Evolutionary conservation across 2,329 filamentous ascomycete genomes (phyloP).

Genomic region (Plectosphaerella sp.): DNA sequence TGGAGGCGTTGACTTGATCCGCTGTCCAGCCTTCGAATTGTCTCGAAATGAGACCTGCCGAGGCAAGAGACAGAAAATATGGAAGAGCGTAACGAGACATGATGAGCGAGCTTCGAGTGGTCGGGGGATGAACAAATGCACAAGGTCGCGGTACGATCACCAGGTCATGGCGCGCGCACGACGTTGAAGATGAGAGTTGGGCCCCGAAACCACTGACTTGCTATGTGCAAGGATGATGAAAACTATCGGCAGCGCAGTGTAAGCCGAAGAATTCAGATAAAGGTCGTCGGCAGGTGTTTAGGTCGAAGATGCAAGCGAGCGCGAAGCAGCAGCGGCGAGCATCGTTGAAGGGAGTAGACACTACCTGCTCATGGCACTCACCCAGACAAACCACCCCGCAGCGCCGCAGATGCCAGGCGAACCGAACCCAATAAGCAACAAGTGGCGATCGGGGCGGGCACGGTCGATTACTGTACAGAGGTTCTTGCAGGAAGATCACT

Average conservation of each 20-base stretch:
- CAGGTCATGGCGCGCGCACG: not conserved
- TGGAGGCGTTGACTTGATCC: conserved; percentile 50
- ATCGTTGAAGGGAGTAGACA: too few species aligned
- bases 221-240: too few species aligned
- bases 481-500: not conserved
- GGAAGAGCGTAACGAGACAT: not conserved
- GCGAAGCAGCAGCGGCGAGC: too few species aligned
- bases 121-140: not conserved
- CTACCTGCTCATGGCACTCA: too few species aligned
- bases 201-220: too few species aligned
- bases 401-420: not conserved
- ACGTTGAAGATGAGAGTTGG: too few species aligned
- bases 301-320: too few species aligned
- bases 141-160: not conserved
- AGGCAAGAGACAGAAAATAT: conserved; percentile 4
- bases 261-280: too few species aligned
- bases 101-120: not conserved
- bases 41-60: conserved; percentile 24
- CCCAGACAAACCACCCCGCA: not conserved
- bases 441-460: not conserved
- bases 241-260: too few species aligned
- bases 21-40: conserved; percentile 45
- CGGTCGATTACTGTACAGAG: not conserved
- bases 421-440: not conserved
- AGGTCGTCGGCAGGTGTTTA: too few species aligned